Evolutionary conservation across 495 filamentous ascomycete species (phyloP).

Genomic region (Talaromyces wortmannii): DNA sequence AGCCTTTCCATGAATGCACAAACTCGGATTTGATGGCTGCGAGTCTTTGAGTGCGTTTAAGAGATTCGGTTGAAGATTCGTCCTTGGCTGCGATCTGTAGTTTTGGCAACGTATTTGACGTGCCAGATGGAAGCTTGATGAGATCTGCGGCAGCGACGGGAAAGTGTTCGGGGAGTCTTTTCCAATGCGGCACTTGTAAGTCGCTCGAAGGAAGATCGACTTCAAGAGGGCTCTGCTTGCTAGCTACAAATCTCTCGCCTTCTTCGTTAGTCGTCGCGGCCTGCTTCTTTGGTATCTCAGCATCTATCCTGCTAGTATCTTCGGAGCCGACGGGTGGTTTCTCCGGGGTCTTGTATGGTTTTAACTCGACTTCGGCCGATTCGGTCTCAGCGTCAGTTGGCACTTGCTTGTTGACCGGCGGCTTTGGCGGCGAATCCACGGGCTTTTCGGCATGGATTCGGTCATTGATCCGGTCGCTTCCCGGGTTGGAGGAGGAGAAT

Average conservation of each 20-base stretch:
- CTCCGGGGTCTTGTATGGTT: not conserved
- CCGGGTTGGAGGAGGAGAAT: not conserved
- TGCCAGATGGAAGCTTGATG: slow-evolving; percentile 68
- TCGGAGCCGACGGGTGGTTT: slow-evolving; percentile 1
- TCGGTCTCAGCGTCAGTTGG: no score
- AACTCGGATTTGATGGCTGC: slow-evolving; percentile 62
- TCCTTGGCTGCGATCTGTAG: slow-evolving; percentile 68
- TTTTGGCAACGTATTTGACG: slow-evolving; percentile 59
- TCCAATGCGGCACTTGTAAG: slow-evolving; percentile 50
- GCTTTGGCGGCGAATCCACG: not conserved
- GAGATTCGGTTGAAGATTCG: slow-evolving; percentile 54
- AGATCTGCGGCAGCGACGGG: slow-evolving; percentile 61
- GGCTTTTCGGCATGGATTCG: not conserved
- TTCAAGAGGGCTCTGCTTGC: slow-evolving; percentile 36
- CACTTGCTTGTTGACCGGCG: not conserved
- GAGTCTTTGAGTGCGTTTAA: slow-evolving; percentile 55
- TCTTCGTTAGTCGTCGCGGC: not conserved
- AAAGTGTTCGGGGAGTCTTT: slow-evolving; percentile 63
- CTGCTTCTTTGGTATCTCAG: not conserved
- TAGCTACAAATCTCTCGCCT: slow-evolving; percentile 17
- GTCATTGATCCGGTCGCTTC: not conserved
- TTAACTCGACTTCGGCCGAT: no score
- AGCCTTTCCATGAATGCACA: slow-evolving; percentile 67
- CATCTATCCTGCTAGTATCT: slow-evolving; percentile 7
- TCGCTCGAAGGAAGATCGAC: slow-evolving; percentile 24